Percentiles rank a stretch among this genome's conserved stretches.
These are phyloP conservation scores for Thalassia testudinum DNA, from an alignment of 116 monocot species.

Conservation along the genomic window DNA sequence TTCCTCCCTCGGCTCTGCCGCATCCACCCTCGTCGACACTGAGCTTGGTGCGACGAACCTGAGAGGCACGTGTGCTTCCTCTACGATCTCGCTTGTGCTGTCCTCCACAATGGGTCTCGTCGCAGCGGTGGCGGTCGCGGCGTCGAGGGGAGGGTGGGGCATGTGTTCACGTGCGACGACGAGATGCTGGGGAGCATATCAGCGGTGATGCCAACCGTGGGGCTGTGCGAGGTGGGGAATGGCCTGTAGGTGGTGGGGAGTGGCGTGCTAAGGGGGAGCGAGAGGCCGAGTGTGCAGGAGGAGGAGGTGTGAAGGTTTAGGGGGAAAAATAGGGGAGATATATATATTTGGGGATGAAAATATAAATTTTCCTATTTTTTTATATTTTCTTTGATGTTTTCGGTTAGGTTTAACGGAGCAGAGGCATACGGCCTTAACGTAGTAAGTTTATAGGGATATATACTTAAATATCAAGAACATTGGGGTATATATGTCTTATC, in stretches of 20 bases:
- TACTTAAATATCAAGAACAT: too few relatives aligned
- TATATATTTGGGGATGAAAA: too few relatives aligned
- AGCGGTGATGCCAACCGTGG: conserved; percentile 29
- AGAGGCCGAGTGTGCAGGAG: too few relatives aligned
- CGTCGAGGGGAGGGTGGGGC: conserved; percentile 19
- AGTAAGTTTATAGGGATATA: too few relatives aligned
- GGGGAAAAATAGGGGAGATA: too few relatives aligned
- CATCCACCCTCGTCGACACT: conserved; percentile 30
- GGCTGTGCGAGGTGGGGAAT: conserved; percentile 46
- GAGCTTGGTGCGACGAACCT: conserved; percentile 29
- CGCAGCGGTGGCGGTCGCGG: conserved; percentile 6
- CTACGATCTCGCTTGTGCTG: conserved; percentile 12
- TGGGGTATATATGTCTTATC: too few relatives aligned
- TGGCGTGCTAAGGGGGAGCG: conserved; percentile 32
- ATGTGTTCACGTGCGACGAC: conserved; percentile 18
- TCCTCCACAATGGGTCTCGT: too few relatives aligned
- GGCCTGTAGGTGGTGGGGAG: conserved; percentile 34
- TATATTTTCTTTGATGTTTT: too few relatives aligned
- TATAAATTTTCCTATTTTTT: too few relatives aligned
- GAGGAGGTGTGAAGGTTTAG: too few relatives aligned
- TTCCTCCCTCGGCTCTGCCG: conserved; percentile 20
- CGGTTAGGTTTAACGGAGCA: too few relatives aligned
- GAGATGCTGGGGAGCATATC: conserved; percentile 24
- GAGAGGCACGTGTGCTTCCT: conserved; percentile 9
- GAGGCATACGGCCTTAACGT: too few relatives aligned